Evolutionary conservation across 306 rosid genomes (phyloP).

Genomic region (Castanopsis chinensis): DNA sequence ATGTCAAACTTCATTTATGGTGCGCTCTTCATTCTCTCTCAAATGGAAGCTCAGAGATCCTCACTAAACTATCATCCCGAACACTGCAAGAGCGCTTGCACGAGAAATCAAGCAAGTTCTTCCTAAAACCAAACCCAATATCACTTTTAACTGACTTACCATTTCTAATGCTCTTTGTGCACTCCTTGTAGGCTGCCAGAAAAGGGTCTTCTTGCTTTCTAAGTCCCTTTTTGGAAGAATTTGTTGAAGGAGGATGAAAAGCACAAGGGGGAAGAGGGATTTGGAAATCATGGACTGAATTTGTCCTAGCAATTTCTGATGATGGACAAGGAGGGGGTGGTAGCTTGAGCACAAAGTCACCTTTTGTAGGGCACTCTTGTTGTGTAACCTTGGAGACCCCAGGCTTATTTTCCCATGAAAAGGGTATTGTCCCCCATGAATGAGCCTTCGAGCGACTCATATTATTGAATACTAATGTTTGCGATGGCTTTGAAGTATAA

Average conservation of each 20-base stretch:
- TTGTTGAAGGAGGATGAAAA: constrained; percentile 56
- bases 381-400: constrained; percentile 46
- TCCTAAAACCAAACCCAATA: constrained; percentile 28
- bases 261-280: constrained; percentile 80
- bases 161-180: constrained; percentile 45
- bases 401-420: constrained; percentile 82
- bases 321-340: constrained; percentile 59
- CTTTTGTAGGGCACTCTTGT: constrained; percentile 20
- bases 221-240: constrained; percentile 38
- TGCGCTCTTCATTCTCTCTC: constrained; percentile 1
- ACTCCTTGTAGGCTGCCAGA: constrained; percentile 63
- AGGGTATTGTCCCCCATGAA: constrained; percentile 42
- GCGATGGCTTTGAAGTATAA: not conserved
- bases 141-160: constrained; percentile 9
- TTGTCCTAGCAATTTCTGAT: constrained; percentile 1
- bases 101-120: constrained; percentile 30
- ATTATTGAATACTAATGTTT: not conserved
- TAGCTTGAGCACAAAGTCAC: constrained; percentile 27
- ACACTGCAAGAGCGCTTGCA: constrained; percentile 44
- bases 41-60: constrained; percentile 33
- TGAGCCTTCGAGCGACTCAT: constrained; percentile 30
- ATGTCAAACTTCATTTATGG: too few species aligned
- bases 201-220: constrained; percentile 61
- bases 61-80: constrained; percentile 46
- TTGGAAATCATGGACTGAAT: constrained; percentile 29